phyloP scores from a whole-genome alignment of 305 asterid species.

The Solanum hybrid region DNA sequence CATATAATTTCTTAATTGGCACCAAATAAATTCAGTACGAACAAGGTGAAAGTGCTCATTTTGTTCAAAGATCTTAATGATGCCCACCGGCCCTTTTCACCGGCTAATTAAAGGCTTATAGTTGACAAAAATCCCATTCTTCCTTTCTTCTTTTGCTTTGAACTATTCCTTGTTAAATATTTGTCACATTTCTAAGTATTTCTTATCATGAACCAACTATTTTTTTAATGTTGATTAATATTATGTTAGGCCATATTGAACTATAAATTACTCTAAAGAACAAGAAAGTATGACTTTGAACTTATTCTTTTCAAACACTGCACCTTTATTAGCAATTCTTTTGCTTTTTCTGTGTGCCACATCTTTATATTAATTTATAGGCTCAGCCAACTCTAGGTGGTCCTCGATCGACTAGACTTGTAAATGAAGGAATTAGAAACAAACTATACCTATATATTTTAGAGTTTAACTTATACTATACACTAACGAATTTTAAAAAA shows the following conservation, averaged over 20 bases:
- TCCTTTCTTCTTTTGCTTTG: background rate
- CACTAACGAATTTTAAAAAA: background rate
- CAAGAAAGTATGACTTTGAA: background rate
- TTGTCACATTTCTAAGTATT: background rate
- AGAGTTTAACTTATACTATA: background rate
- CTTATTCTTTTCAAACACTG: background rate
- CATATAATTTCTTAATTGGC: background rate
- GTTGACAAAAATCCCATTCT: background rate
- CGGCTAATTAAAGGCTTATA: background rate
- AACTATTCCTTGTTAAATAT: background rate
- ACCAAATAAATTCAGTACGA: too few species aligned
- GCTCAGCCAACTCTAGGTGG: background rate
- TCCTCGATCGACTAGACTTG: background rate
- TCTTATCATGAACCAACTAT: background rate
- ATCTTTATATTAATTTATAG: background rate
- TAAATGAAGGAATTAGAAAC: background rate
- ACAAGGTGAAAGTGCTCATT: background rate
- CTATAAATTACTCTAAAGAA: background rate
- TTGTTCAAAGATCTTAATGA: background rate
- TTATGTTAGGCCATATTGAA: background rate
- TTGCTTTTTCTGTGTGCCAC: background rate
- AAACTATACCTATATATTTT: background rate
- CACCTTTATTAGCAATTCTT: background rate
- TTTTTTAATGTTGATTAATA: background rate
- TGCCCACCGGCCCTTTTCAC: background rate